These are phyloP conservation scores for Podospora pseudoanserina DNA, from an alignment of 495 filamentous ascomycete genomes.

Conservation along the genomic window DNA sequence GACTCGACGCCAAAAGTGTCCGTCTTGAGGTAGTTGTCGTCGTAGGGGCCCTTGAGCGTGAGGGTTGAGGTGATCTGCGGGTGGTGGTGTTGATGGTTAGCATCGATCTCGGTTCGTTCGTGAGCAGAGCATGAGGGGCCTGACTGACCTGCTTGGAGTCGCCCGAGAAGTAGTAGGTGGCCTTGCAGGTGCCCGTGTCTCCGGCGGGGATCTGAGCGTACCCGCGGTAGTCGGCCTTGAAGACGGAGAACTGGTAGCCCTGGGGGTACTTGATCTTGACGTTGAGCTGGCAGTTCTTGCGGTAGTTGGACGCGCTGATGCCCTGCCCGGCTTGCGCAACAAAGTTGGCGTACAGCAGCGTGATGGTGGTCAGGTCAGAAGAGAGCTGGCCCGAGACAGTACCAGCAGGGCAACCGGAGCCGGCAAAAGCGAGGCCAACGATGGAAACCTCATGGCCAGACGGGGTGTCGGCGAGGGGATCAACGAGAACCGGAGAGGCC, in stretches of 20 bases:
- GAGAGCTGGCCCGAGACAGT: conserved; percentile 41
- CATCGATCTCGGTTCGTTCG: background rate
- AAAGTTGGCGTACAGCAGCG: conserved; percentile 46
- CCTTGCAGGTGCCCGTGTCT: conserved; percentile 45
- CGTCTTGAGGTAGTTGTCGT: conserved; percentile 39
- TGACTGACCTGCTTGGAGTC: conserved; percentile 26
- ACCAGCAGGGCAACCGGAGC: conserved; percentile 48
- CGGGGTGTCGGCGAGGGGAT: conserved; percentile 17
- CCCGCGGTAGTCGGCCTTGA: conserved; percentile 50
- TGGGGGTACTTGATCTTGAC: conserved; percentile 48
- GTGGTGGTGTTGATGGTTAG: background rate
- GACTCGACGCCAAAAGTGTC: conserved; percentile 37
- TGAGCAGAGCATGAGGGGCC: background rate
- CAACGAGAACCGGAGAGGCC: conserved; percentile 7
- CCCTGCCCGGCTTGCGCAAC: conserved; percentile 44
- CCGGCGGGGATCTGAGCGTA: conserved; percentile 42
- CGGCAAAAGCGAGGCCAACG: conserved; percentile 44
- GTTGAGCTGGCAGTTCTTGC: conserved; percentile 53
- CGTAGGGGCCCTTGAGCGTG: conserved; percentile 36
- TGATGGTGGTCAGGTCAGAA: conserved; percentile 43
- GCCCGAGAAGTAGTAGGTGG: conserved; percentile 53
- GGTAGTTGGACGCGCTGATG: conserved; percentile 36
- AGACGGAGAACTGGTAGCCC: conserved; percentile 52
- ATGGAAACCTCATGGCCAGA: conserved; percentile 35
- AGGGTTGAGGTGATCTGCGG: conserved; percentile 32